Conservation (phyloP, 768 basidiomycete species). For the Kwoniella sp. region DNA sequence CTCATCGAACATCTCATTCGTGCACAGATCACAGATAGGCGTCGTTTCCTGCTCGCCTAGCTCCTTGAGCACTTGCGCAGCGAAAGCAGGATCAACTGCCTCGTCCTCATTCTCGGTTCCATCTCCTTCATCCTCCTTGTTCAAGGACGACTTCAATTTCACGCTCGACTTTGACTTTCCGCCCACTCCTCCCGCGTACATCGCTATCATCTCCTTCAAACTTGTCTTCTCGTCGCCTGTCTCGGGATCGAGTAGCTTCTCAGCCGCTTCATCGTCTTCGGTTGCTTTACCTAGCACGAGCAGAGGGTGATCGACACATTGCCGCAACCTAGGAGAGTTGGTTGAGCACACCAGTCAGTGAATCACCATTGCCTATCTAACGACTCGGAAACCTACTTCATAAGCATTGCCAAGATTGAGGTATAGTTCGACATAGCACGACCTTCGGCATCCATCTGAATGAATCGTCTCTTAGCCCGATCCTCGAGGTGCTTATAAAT, state of each 20-base stretch:
- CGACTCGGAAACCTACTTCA: slow-evolving; percentile 65
- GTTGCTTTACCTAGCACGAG: slow-evolving; percentile 66
- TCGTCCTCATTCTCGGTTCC: slow-evolving; percentile 56
- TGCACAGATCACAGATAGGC: slow-evolving; percentile 56
- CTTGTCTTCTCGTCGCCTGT: slow-evolving; percentile 28
- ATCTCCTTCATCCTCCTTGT: background rate
- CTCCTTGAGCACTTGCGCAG: slow-evolving; percentile 62
- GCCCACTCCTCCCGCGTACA: slow-evolving; percentile 54
- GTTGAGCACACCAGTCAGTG: background rate
- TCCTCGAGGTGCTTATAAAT: slow-evolving; percentile 86
- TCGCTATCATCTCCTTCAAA: slow-evolving; percentile 48
- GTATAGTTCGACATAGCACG: slow-evolving; percentile 69
- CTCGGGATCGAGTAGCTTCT: slow-evolving; percentile 41
- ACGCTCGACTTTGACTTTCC: slow-evolving; percentile 14
- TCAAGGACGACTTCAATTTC: background rate
- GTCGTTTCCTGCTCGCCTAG: slow-evolving; percentile 43
- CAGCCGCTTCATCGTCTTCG: slow-evolving; percentile 57
- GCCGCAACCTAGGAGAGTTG: slow-evolving; percentile 66
- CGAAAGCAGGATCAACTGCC: slow-evolving; percentile 53
- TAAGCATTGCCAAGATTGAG: slow-evolving; percentile 78
- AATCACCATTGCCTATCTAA: background rate
- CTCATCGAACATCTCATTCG: slow-evolving; percentile 63
- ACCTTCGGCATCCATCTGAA: slow-evolving; percentile 78
- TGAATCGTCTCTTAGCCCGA: slow-evolving; percentile 77
- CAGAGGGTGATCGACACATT: slow-evolving; percentile 86